Evolutionary conservation across 495 filamentous ascomycete species (phyloP), one percentile per base, ranked within the genome.

Genomic region (Astrocystis sublimbata): DNA sequence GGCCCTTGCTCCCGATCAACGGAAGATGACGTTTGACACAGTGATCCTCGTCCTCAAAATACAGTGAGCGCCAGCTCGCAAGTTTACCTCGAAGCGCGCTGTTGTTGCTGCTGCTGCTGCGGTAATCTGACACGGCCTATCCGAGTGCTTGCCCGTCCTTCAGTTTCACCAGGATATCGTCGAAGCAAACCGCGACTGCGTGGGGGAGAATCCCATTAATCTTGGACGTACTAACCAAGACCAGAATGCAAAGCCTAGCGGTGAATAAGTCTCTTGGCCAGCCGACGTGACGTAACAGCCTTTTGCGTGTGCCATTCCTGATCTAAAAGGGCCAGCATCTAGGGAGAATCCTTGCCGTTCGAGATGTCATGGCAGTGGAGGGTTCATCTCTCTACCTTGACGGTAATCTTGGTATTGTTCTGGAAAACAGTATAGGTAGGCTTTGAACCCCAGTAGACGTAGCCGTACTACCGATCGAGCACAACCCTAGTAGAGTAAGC

Each of bases 1-100:
- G 30, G 12, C 46, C 46, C 46, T 55, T 55, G 33, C 30, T 41
- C 33, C 52, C 36, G 52, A 55, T 55, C 36, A 26, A 21, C 52
- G 52, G 52, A 55, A 36, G 41, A 15, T 19, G 52, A 28, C 33
- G n/a, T 38, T 41, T 38, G 35, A 6, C 49, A 23, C 49, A 23
- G 30, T 36, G 30, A 52, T 52, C 30, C 46, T n/a, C 46, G 21
- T 21, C 4, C 33, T 49, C n/a, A 24, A 24, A 36, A 53, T 52
- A 19, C 21, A 40, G 33, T 26, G 9, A 51, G 43, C 45, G 35
- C 40, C 6, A 31, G 35, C 30, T 47, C 41, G 56, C 56, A n/a
- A n/a, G n/a, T n/a, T n/a, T n/a, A 52, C 47, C 36, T 47, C 31
- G 26, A 36, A 36, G 7, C 28, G 21, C 21, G 38, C 36, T 12